Evolutionary conservation across 148 eudicot genomes (phyloP).

Genomic region (Selenicereus undatus): DNA sequence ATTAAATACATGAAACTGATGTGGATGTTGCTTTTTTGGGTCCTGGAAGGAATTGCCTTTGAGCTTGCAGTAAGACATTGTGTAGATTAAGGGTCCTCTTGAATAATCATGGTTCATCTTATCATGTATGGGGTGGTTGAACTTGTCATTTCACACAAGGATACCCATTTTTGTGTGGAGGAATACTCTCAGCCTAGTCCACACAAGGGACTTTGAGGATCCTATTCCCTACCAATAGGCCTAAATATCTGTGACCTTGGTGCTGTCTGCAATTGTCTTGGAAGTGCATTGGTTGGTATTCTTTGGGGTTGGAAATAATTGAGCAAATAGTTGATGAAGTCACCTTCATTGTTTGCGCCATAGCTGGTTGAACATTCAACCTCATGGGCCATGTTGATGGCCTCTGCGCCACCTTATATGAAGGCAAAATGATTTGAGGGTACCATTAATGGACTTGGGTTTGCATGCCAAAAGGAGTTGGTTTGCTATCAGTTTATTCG

Average conservation of each 20-base stretch:
- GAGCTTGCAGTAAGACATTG: background rate
- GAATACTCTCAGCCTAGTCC: background rate
- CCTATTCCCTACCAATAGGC: background rate
- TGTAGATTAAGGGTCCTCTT: background rate
- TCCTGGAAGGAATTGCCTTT: slow-evolving; percentile 2
- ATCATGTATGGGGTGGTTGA: background rate
- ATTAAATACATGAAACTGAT: background rate
- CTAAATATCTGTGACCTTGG: background rate
- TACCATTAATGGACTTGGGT: background rate
- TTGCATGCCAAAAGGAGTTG: background rate
- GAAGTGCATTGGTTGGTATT: background rate
- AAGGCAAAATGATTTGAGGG: background rate
- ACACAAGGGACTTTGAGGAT: background rate
- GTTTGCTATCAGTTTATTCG: background rate
- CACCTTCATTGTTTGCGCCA: background rate
- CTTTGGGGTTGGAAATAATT: background rate
- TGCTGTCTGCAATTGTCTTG: background rate
- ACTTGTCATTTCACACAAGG: background rate
- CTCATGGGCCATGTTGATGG: background rate
- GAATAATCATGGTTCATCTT: background rate
- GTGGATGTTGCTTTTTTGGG: background rate
- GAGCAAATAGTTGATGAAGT: background rate
- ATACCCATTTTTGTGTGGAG: background rate
- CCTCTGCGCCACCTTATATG: background rate
- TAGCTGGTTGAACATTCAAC: background rate